Percentiles rank a stretch among this genome's conserved stretches.
These are phyloP conservation scores for Mucor lusitanicus DNA, from an alignment of 371 early-diverging fungal genomes.

Conservation along the genomic window DNA sequence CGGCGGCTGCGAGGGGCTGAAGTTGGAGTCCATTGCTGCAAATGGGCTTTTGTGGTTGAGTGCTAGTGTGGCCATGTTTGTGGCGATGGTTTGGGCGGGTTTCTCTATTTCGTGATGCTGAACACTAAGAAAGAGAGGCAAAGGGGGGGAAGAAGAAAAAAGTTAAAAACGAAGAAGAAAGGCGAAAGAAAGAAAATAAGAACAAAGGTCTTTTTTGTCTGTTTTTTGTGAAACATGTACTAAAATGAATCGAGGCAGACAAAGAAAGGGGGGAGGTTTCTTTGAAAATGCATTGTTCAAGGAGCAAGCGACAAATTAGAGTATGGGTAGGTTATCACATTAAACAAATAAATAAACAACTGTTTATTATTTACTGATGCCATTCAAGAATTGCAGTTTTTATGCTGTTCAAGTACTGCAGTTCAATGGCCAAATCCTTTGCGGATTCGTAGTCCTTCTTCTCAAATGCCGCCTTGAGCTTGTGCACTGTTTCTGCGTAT, in stretches of 20 bases:
- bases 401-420: slow-evolving; percentile 75
- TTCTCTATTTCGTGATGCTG: not conserved
- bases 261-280: not conserved
- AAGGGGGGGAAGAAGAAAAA: not conserved
- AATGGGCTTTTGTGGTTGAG: slow-evolving; percentile 14
- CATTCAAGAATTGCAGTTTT: slow-evolving; percentile 60
- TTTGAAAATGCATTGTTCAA: slow-evolving; percentile 16
- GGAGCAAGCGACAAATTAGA: not conserved
- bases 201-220: slow-evolving; percentile 2
- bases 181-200: not conserved
- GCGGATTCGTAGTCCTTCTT: slow-evolving; percentile 53
- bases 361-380: slow-evolving; percentile 20
- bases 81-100: not conserved
- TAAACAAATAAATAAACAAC: slow-evolving; percentile 7
- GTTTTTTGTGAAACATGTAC: slow-evolving; percentile 4
- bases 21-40: not conserved
- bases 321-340: slow-evolving; percentile 15
- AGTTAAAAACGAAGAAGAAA: slow-evolving; percentile 2
- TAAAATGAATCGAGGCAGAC: not conserved
- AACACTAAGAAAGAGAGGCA: slow-evolving; percentile 4
- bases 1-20: slow-evolving; percentile 4
- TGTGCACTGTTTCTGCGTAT: slow-evolving; percentile 36
- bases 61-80: slow-evolving; percentile 13
- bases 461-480: slow-evolving; percentile 55
- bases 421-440: slow-evolving; percentile 58